Evolutionary conservation across 176 grass and related monocot genomes (phyloP).

Genomic region (Triticum monococcum): DNA sequence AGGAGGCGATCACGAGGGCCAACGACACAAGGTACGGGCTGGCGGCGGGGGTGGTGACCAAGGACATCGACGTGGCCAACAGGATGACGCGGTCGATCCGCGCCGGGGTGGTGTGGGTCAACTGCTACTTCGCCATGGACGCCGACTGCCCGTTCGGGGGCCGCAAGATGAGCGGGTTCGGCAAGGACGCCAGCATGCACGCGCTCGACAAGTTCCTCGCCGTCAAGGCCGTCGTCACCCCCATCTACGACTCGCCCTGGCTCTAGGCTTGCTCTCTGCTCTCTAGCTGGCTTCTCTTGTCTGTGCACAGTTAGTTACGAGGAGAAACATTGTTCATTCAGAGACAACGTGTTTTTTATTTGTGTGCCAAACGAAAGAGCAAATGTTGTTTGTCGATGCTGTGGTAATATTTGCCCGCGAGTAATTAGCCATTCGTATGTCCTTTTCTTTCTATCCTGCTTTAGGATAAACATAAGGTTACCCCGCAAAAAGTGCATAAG

Average conservation of each 20-base stretch:
- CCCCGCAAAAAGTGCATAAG: too few relatives aligned
- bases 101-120: slow-evolving; percentile 73
- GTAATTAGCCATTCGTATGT: not conserved
- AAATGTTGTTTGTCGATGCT: not conserved
- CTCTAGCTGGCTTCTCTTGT: not conserved
- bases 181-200: slow-evolving; percentile 65
- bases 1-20: slow-evolving; percentile 61
- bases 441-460: too few relatives aligned
- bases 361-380: too few relatives aligned
- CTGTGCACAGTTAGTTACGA: not conserved
- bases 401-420: not conserved
- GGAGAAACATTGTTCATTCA: not conserved
- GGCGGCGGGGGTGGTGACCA: slow-evolving; percentile 50
- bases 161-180: slow-evolving; percentile 71
- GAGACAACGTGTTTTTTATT: too few relatives aligned
- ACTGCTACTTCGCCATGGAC: slow-evolving; percentile 60
- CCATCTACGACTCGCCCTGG: slow-evolving; percentile 58
- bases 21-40: slow-evolving; percentile 61
- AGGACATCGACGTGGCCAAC: slow-evolving; percentile 61
- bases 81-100: slow-evolving; percentile 55
- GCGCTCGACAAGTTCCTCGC: slow-evolving; percentile 74
- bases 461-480: too few relatives aligned
- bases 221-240: slow-evolving; percentile 62
- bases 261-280: slow-evolving; percentile 11
- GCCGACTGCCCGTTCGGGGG: slow-evolving; percentile 62